Evolutionary conservation across 2,329 filamentous ascomycete genomes (phyloP).

Genomic region (Teratosphaeria destructans): DNA sequence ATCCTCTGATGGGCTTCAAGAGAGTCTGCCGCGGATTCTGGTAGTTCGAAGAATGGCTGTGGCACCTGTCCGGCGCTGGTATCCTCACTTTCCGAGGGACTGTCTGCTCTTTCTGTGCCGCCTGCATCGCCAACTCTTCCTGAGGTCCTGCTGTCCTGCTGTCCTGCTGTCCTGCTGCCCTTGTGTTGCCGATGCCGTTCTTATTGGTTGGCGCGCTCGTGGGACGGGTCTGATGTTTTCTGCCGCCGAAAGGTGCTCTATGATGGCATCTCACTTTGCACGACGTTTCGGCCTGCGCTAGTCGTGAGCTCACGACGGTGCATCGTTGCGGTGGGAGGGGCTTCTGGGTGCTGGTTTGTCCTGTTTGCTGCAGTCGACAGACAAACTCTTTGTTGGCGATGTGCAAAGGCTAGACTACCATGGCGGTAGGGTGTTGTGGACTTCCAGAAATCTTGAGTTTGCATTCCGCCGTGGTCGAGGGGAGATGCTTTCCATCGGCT

Average conservation of each 20-base stretch:
- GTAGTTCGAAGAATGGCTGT: not conserved
- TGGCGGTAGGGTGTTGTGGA: not conserved
- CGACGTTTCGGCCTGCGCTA: not conserved
- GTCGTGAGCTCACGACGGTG: not conserved
- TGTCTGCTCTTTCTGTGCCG: not conserved
- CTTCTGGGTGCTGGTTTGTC: not conserved
- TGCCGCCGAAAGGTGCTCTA: not conserved
- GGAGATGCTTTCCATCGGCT: not conserved
- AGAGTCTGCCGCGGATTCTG: not conserved
- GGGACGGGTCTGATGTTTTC: not conserved
- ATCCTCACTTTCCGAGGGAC: not conserved
- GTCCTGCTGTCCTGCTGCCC: not conserved
- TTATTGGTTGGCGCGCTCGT: not conserved
- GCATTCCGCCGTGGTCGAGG: not conserved
- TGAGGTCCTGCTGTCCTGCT: not conserved
- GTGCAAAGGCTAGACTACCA: not conserved
- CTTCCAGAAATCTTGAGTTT: not conserved
- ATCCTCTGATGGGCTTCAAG: not conserved
- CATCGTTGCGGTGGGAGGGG: not conserved
- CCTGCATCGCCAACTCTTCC: not conserved
- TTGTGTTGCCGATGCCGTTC: not conserved
- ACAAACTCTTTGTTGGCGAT: not conserved
- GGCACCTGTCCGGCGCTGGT: not conserved
- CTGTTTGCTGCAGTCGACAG: not conserved
- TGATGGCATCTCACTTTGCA: not conserved